phyloP scores from a whole-genome alignment of 495 filamentous ascomycete genomes.

The Achaetomiella virescens region DNA sequence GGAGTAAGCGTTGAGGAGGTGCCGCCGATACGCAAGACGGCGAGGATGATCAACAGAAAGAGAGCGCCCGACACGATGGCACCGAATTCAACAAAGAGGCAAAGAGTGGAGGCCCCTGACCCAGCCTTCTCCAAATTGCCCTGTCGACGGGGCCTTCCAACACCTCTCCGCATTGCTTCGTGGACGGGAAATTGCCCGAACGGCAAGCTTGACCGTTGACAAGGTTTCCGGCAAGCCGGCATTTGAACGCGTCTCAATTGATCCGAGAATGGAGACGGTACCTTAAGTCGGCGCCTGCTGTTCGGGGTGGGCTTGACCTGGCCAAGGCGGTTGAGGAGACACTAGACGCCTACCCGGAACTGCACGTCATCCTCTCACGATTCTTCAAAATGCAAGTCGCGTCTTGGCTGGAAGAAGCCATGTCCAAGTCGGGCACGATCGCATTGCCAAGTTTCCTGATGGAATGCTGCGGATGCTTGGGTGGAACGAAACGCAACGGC shows the following conservation, averaged over 20 bases:
- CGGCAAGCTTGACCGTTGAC: background rate
- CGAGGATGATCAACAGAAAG: slow-evolving; percentile 10
- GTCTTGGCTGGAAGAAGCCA: background rate
- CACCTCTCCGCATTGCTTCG: slow-evolving; percentile 15
- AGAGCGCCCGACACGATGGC: background rate
- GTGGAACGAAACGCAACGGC: slow-evolving; percentile 17
- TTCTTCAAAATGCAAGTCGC: slow-evolving; percentile 25
- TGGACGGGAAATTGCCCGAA: background rate
- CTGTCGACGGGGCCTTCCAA: slow-evolving; percentile 1
- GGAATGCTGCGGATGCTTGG: slow-evolving; percentile 14
- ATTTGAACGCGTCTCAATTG: slow-evolving; percentile 21
- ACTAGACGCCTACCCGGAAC: slow-evolving; percentile 6
- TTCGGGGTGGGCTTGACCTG: slow-evolving; percentile 12
- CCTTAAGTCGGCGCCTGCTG: background rate
- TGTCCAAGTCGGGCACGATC: background rate
- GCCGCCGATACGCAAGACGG: slow-evolving; percentile 14
- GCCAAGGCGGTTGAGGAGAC: slow-evolving; percentile 15
- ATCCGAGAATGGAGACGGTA: slow-evolving; percentile 21
- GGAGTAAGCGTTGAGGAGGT: background rate
- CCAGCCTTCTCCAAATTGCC: background rate
- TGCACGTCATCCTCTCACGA: slow-evolving; percentile 23
- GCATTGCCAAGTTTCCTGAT: slow-evolving; percentile 1
- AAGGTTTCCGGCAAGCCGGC: slow-evolving; percentile 14
- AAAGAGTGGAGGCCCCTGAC: background rate
- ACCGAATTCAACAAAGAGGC: slow-evolving; percentile 3